Percentiles rank a stretch among this genome's conserved stretches.
These are phyloP conservation scores for Hippophae rhamnoides DNA, from an alignment of 306 rosid genomes.

Conservation along the genomic window DNA sequence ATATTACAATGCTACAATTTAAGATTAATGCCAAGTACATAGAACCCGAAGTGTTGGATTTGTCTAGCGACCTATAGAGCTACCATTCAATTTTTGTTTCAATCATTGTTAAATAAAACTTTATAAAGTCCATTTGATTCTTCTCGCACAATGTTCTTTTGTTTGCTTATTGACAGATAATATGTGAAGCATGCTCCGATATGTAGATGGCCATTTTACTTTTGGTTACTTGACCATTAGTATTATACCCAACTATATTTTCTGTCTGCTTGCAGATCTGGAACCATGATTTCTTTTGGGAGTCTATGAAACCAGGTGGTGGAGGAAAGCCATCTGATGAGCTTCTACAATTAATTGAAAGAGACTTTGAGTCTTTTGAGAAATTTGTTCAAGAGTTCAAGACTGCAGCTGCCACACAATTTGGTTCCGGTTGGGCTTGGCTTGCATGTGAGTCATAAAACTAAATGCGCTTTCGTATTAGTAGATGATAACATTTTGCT, in stretches of 20 bases:
- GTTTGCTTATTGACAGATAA: too few relatives aligned
- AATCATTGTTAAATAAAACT: too few relatives aligned
- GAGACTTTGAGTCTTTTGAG: constrained; percentile 81
- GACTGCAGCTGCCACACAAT: constrained; percentile 70
- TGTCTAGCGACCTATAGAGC: too few relatives aligned
- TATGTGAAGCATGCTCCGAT: neutral
- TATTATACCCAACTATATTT: neutral
- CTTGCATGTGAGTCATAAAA: constrained; percentile 60
- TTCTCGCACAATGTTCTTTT: too few relatives aligned
- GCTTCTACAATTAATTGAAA: constrained; percentile 64
- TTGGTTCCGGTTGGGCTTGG: constrained; percentile 99
- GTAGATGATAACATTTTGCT: neutral
- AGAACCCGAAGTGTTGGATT: too few relatives aligned
- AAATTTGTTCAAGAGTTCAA: constrained; percentile 49
- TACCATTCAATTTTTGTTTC: too few relatives aligned
- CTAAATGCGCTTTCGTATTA: constrained; percentile 6
- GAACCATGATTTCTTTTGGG: constrained; percentile 50
- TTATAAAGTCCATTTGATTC: too few relatives aligned
- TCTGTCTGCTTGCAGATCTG: constrained; percentile 40
- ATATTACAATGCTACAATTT: too few relatives aligned
- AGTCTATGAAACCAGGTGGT: constrained; percentile 80
- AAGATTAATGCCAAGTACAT: too few relatives aligned
- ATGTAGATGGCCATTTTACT: neutral
- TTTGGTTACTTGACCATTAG: neutral
- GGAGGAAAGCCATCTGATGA: constrained; percentile 81